Evolutionary conservation across 345 rosid genomes (phyloP).

Genomic region (Salix arbutifolia): DNA sequence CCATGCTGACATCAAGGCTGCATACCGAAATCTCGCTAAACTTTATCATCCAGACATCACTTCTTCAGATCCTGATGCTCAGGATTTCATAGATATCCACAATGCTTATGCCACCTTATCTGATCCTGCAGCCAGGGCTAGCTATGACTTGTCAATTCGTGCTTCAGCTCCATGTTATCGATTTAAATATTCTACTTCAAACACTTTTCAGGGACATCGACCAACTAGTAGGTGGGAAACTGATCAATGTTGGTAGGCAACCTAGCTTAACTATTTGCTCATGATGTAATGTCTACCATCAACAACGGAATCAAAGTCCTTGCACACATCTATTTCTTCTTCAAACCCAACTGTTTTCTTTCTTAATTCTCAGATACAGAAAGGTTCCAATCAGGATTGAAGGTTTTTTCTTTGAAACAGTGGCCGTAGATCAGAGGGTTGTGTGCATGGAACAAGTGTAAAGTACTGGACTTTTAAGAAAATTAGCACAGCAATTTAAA

Average conservation of each 20-base stretch:
- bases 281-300: neutral
- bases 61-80: neutral
- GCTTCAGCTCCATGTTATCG: neutral
- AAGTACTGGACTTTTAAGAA: no score
- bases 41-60: constrained; percentile 18
- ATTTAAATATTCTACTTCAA: neutral
- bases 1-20: constrained; percentile 14
- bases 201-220: neutral
- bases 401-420: neutral
- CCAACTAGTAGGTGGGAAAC: constrained; percentile 21
- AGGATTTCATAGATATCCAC: constrained; percentile 15
- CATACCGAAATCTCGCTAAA: constrained; percentile 16
- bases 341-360: no score
- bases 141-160: constrained; percentile 19
- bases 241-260: constrained; percentile 16
- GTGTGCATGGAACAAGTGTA: no score
- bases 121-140: constrained; percentile 22
- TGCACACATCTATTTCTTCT: neutral
- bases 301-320: neutral
- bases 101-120: constrained; percentile 29
- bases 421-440: no score
- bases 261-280: neutral
- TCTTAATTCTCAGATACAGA: neutral
- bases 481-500: no score
- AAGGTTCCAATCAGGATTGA: neutral